A percentile compares a stretch with the other conserved stretches of the same genome.
These are phyloP conservation scores for Dictyophora rubrovolvata DNA, from an alignment of 768 basidiomycete genomes.

Conservation along the genomic window DNA sequence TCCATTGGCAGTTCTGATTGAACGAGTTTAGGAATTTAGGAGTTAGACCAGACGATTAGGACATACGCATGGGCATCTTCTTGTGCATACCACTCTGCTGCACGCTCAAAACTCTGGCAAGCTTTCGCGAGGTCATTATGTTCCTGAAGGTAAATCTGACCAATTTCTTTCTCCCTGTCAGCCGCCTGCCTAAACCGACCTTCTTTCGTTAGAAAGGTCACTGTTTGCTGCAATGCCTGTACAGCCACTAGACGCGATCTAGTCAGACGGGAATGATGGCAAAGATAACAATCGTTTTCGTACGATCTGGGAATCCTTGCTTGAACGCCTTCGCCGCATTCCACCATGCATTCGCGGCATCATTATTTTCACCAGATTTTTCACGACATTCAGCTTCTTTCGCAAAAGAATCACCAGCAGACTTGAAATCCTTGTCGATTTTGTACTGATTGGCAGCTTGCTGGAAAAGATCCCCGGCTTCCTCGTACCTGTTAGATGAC, in stretches of 20 bases:
- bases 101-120: slow-evolving; percentile 83
- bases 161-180: slow-evolving; percentile 96
- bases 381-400: slow-evolving; percentile 93
- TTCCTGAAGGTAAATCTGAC: slow-evolving; percentile 83
- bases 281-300: slow-evolving; percentile 19
- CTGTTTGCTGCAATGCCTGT: slow-evolving; percentile 74
- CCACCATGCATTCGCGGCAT: slow-evolving; percentile 99
- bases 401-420: slow-evolving; percentile 86
- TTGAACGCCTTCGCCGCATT: slow-evolving; percentile 97
- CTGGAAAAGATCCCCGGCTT: slow-evolving; percentile 91
- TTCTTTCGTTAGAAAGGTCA: slow-evolving; percentile 66
- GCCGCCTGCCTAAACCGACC: slow-evolving; percentile 97
- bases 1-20: slow-evolving; percentile 77
- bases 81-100: slow-evolving; percentile 95
- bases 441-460: slow-evolving; percentile 92
- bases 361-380: slow-evolving; percentile 76
- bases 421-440: slow-evolving; percentile 84
- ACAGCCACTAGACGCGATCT: slow-evolving; percentile 60
- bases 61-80: slow-evolving; percentile 92
- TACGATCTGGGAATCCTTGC: slow-evolving; percentile 70
- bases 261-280: background rate
- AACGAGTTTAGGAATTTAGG: slow-evolving; percentile 7
- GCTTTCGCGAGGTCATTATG: slow-evolving; percentile 70
- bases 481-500: slow-evolving; percentile 76
- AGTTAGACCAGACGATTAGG: background rate